Evolutionary conservation across 164 flowering plant species (phyloP).

Genomic region (Nelumbo lutea): DNA sequence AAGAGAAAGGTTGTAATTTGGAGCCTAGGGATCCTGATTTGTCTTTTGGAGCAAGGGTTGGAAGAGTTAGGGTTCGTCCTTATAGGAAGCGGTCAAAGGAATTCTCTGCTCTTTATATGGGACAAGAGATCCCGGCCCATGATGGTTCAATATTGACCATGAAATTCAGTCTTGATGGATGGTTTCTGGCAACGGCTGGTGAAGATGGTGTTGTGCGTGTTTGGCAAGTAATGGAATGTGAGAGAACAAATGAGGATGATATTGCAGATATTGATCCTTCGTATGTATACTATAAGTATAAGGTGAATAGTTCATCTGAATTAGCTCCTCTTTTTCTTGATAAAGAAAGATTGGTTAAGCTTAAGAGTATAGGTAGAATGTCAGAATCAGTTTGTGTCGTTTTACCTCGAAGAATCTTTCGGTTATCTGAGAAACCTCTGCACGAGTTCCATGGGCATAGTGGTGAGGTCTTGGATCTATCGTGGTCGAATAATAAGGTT

Average conservation of each 20-base stretch:
- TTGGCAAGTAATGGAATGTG: constrained; percentile 78
- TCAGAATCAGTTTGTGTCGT: constrained; percentile 28
- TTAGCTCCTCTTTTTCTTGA: constrained; percentile 5
- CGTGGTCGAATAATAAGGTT: constrained; percentile 81
- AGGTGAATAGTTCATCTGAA: constrained; percentile 17
- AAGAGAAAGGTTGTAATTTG: constrained; percentile 23
- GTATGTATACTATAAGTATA: constrained; percentile 62
- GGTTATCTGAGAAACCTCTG: constrained; percentile 56
- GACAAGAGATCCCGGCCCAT: constrained; percentile 83
- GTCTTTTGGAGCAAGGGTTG: constrained; percentile 22
- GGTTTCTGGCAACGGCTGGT: constrained; percentile 77
- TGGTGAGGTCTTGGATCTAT: constrained; percentile 60
- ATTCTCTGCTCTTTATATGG: constrained; percentile 68
- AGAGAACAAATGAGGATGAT: constrained; percentile 47
- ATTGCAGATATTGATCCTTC: constrained; percentile 66
- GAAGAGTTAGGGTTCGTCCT: constrained; percentile 60
- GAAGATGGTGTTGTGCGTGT: constrained; percentile 81
- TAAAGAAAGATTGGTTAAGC: constrained; percentile 15
- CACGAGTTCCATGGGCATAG: constrained; percentile 71
- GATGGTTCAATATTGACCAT: constrained; percentile 70
- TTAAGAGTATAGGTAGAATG: constrained; percentile 18
- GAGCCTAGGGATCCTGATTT: constrained; percentile 13
- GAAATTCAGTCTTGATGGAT: constrained; percentile 92
- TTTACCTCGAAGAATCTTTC: constrained; percentile 56
- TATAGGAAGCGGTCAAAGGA: constrained; percentile 55